Evolutionary conservation across 2,329 filamentous ascomycete genomes (phyloP), one percentile per base, ranked within the genome.

Genomic region (Cadophora sp.): DNA sequence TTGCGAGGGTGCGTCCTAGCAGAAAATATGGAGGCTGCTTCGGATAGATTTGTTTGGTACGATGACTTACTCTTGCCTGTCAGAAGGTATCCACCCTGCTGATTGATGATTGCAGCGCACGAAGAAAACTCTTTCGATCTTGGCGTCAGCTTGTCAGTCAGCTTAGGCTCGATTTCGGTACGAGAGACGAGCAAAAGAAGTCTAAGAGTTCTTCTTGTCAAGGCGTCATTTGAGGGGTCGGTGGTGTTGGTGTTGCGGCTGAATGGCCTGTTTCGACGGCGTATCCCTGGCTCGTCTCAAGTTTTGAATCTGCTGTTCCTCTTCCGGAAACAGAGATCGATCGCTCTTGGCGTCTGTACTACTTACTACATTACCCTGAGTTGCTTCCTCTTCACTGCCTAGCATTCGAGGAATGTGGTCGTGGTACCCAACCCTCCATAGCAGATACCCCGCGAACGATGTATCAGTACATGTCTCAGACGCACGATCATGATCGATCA

Each of bases 161-260:
- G 55, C 55, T 22, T 4, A 7, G 26, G 19, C 19, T 31, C n/a
- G 31, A 58, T 6, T 22, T 37, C 19, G 55, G 51, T 12, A 24
- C 29, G 3, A 58, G 55, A 22, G 27, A 55, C 24, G 19, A 34
- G 22, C 2, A 4, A 12, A 37, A 14, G 19, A 6, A 12, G n/a
- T 22, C 43, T 48, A 22, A 14, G 19, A 2, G 19, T 48, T 7
- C 43, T 16, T 58, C 55, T 29, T 40, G 29, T 58, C 55, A 58
- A 58, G 55, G 55, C 55, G 55, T 37, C 16, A 58, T 58, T 58
- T 37, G 55, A 37, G 31, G 31, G 55, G 55, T 34, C 24, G 2
- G 29, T 37, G n/a, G 55, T 22, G 55, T 24, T 26, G 40, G 43
- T 24, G 19, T 58, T 34, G 55, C 55, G 55, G 55, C 55, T 58